Evolutionary conservation across 2,329 filamentous ascomycete species (phyloP), one percentile per base, ranked within the genome.

Genomic region (Penicillium hesseltinei): DNA sequence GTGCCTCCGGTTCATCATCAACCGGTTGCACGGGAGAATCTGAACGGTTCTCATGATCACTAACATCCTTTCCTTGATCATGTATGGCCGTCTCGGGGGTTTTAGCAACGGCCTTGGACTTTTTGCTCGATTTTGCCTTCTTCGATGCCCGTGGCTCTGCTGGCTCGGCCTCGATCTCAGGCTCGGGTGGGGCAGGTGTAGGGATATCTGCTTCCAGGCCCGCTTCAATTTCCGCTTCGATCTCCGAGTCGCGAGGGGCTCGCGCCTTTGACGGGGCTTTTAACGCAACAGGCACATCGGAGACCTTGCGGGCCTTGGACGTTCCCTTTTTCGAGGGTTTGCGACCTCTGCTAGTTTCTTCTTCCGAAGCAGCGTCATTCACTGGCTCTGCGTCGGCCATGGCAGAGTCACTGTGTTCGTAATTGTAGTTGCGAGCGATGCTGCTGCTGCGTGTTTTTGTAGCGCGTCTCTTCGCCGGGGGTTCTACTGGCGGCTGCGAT

Each of bases 161-260:
- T 44, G 40, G 45, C 33, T 60, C 44, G 1, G 57, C 29, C 33
- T 67, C 63, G 17, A 25, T n/a, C 21, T 36, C 19, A 25, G 57
- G 51, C 13, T 42, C 59, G 8, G 79, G 71, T 38, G 85, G 83
- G 15, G 82, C 80, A 31, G 35, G 42, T 33, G 86, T 82, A 2
- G 79, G 81, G 27, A 82, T 67, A 1, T 80, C 82, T 31, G 80
- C 77, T 43, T 87, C 83, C 10, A 90, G 78, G 56, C 88, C 88
- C 2, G 83, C 85, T 66, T 88, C 82, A 1, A 90, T 76, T 48
- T 84, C 84, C 23, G 82, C 82, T 51, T 90, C 85, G 38, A 90
- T 81, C 61, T 89, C 87, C 1, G 85, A 83, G 59, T 90, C 86
- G 54, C 84, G 80, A 0, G 82, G 81, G 11, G 83, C 73, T 5